A percentile compares a stretch with the other conserved stretches of the same genome.
Evolutionary conservation across 2,329 filamentous ascomycete species (phyloP).

Genomic region (Chrysoporthe austroafricana): DNA sequence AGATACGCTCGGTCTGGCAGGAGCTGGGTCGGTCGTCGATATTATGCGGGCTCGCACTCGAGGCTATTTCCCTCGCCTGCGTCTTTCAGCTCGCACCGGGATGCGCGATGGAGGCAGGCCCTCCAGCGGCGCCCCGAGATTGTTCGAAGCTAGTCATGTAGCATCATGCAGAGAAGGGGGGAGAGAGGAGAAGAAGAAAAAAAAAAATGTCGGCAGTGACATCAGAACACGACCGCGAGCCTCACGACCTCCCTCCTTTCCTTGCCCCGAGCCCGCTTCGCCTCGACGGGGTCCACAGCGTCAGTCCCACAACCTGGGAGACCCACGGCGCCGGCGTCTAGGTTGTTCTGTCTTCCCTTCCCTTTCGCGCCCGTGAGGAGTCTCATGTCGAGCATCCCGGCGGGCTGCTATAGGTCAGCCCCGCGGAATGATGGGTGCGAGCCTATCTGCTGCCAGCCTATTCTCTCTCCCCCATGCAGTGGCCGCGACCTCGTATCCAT

Average conservation of each 20-base stretch:
- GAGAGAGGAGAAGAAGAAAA: too few species aligned
- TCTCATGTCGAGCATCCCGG: not conserved
- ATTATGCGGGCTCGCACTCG: not conserved
- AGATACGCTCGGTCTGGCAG: not conserved
- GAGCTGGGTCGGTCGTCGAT: not conserved
- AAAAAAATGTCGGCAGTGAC: not conserved
- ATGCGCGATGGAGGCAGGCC: not conserved
- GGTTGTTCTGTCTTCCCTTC: not conserved
- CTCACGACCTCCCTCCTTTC: not conserved
- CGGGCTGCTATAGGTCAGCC: not conserved
- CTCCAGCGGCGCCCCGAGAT: too few species aligned
- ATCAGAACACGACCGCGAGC: not conserved
- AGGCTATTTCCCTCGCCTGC: not conserved
- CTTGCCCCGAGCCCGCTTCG: conserved; percentile 1
- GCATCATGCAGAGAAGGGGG: not conserved
- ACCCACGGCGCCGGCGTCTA: conserved; percentile 4
- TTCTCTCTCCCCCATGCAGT: not conserved
- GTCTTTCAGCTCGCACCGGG: not conserved
- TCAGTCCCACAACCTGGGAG: conserved; percentile 3
- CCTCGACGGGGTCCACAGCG: not conserved
- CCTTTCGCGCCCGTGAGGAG: not conserved
- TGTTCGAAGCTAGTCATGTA: not conserved
- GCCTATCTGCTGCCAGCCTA: not conserved
- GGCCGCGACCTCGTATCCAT: conserved; percentile 10
- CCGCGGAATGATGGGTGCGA: too few species aligned